Percentiles rank a stretch among this genome's conserved stretches.
Conservation (phyloP, 1,139 yeast genomes). For the Yamadazyma aaseri region DNA sequence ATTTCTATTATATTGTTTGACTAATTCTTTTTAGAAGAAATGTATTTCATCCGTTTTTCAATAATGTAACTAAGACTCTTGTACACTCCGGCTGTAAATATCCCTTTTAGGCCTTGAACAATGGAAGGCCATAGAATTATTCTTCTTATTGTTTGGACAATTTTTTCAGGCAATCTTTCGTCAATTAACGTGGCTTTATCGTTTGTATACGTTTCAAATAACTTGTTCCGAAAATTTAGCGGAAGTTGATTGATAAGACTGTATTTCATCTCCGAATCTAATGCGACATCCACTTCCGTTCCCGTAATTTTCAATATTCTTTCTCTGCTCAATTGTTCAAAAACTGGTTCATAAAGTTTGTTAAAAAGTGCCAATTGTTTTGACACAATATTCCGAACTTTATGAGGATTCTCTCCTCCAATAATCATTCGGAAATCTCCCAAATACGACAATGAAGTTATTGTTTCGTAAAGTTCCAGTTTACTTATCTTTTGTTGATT, state of each 20-base stretch:
- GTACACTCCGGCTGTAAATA: constrained; percentile 79
- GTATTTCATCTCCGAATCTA: constrained; percentile 8
- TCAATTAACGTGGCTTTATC: not conserved
- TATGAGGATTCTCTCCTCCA: constrained; percentile 91
- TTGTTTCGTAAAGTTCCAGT: constrained; percentile 65
- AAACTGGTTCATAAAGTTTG: constrained; percentile 63
- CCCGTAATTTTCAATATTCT: constrained; percentile 22
- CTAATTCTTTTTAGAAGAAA: constrained; percentile 1
- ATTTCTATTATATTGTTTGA: not conserved
- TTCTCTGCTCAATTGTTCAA: constrained; percentile 23
- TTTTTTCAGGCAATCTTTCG: constrained; percentile 14
- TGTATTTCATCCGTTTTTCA: constrained; percentile 55
- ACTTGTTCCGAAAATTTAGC: constrained; percentile 36
- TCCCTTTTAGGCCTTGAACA: constrained; percentile 77
- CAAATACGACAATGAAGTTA: constrained; percentile 78
- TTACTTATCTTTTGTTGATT: constrained; percentile 49
- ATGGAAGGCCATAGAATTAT: constrained; percentile 72
- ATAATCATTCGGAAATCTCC: constrained; percentile 89
- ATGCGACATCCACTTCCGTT: constrained; percentile 9
- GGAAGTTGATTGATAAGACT: constrained; percentile 47
- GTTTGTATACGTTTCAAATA: constrained; percentile 1
- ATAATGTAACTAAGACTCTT: constrained; percentile 74
- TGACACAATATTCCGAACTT: constrained; percentile 77
- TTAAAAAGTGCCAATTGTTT: constrained; percentile 73
- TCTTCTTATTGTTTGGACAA: constrained; percentile 47